Conservation (phyloP, 225 moss, liverwort and hornwort species). For the Polytrichum formosum region DNA sequence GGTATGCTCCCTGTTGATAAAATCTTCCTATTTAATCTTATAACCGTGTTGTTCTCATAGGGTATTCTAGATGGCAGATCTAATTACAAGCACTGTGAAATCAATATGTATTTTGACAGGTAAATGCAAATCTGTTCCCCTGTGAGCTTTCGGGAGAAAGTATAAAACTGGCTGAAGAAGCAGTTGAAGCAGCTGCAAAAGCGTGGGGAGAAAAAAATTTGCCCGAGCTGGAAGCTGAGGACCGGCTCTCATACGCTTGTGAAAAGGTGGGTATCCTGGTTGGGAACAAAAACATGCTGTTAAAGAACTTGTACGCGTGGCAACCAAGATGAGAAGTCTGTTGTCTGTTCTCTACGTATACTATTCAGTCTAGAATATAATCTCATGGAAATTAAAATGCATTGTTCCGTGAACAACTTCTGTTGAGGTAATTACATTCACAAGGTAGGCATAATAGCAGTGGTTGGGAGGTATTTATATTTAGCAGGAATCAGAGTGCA, state of each 20-base stretch:
- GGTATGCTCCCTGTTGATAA: slow-evolving; percentile 30
- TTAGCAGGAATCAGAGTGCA: no score
- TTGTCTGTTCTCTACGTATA: background rate
- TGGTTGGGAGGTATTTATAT: no score
- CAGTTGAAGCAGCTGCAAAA: slow-evolving; percentile 74
- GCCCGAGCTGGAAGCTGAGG: slow-evolving; percentile 92
- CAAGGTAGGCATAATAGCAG: no score
- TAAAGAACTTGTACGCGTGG: no score
- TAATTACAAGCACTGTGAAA: slow-evolving; percentile 5
- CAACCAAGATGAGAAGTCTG: no score
- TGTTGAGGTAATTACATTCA: no score
- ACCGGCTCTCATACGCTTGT: slow-evolving; percentile 90
- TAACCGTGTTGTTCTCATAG: background rate
- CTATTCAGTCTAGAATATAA: background rate
- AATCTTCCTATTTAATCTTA: no score
- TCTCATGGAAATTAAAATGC: no score
- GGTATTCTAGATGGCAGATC: background rate
- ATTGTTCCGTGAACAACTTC: no score
- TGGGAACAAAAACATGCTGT: no score
- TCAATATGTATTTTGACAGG: slow-evolving; percentile 34
- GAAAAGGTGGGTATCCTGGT: slow-evolving; percentile 52
- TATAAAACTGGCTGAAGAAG: slow-evolving; percentile 48
- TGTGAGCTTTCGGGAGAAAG: slow-evolving; percentile 64
- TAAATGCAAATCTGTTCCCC: slow-evolving; percentile 73
- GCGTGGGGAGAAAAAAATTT: slow-evolving; percentile 82